Percentiles rank a stretch among this genome's conserved stretches.
phyloP scores from a whole-genome alignment of 2,329 filamentous ascomycete species.

The Fusarium napiforme region DNA sequence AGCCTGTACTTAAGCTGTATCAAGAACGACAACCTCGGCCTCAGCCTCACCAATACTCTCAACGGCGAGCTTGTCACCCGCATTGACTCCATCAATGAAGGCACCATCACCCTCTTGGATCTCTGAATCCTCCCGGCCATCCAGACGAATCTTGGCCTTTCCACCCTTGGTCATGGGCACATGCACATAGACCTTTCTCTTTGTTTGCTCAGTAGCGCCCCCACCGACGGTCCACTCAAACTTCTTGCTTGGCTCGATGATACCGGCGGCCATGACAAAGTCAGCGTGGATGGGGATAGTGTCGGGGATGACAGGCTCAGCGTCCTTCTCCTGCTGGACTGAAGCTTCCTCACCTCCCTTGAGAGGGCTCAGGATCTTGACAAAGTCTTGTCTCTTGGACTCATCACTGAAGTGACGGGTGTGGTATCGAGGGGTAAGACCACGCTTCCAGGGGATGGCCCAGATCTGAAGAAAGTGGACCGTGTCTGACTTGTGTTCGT shows the following conservation, averaged over 20 bases:
- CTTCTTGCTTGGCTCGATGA: constrained; percentile 71
- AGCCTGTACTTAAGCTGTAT: constrained; percentile 62
- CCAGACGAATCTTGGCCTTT: constrained; percentile 76
- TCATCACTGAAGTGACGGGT: constrained; percentile 78
- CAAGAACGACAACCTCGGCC: constrained; percentile 75
- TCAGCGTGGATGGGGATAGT: constrained; percentile 88
- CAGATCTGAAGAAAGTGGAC: constrained; percentile 92
- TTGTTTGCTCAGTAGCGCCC: constrained; percentile 60
- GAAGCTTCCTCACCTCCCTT: constrained; percentile 73
- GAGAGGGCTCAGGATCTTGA: constrained; percentile 80
- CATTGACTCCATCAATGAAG: constrained; percentile 73
- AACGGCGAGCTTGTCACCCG: constrained; percentile 71
- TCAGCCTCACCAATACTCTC: constrained; percentile 76
- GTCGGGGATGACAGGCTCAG: constrained; percentile 68
- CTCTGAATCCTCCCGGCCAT: constrained; percentile 70
- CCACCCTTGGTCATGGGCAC: constrained; percentile 82
- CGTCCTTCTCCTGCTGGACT: constrained; percentile 70
- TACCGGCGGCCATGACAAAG: constrained; percentile 82
- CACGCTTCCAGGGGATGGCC: constrained; percentile 80
- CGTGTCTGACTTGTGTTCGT: constrained; percentile 75
- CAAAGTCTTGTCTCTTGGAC: constrained; percentile 75
- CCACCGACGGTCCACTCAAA: constrained; percentile 80
- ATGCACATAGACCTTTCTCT: constrained; percentile 83
- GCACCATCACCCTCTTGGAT: constrained; percentile 84
- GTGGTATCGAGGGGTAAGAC: constrained; percentile 80